Evolutionary conservation across 441 rosid species (phyloP), one percentile per base, ranked within the genome.

Genomic region (Pelargonium australe): DNA sequence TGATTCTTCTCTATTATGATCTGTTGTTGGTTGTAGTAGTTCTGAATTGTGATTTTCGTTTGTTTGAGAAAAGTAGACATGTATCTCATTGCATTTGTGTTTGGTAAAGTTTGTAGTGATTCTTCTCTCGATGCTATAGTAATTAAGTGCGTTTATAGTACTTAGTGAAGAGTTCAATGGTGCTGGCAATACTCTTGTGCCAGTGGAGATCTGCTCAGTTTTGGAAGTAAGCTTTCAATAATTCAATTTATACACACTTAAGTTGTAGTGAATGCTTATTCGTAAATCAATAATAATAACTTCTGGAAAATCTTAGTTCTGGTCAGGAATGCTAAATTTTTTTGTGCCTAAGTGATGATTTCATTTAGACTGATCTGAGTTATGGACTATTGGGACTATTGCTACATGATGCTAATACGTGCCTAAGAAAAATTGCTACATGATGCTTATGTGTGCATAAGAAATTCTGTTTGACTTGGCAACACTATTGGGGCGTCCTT

Each of bases 191-290:
- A 16, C 20, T 53, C 60, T 53, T 16, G 13, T 20, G 62, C 17
- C 62, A 57, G 62, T 57, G 4, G 25, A 57, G 63, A 19, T 57
- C 28, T 57, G 63, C 19, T 57, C 63, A 60, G 63, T 60, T 20
- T 60, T 20, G 63, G 49, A 44, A 44, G 34, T 60, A 60, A 60
- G 63, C 34, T 23, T 19, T 60, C 31, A 9, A 19, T 0, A 20
- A 20, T 20, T 20, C 23, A 20, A 20, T 23, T 23, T 20, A 11
- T 60, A 3, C 13, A 23, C 63, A 60, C n/a, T 20, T 9, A 17
- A 19, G 63, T 60, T 60, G 63, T 20, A 23, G 63, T 9, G n/a
- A 60, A 19, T 17, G 63, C 31, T 20, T 7, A 60, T 20, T 20
- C 9, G 25, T 25, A 17, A 57, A 57, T 16, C 28, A 57, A 16